These are phyloP conservation scores for Fragaria iinumae DNA, from an alignment of 306 rosid species.

Conservation along the genomic window DNA sequence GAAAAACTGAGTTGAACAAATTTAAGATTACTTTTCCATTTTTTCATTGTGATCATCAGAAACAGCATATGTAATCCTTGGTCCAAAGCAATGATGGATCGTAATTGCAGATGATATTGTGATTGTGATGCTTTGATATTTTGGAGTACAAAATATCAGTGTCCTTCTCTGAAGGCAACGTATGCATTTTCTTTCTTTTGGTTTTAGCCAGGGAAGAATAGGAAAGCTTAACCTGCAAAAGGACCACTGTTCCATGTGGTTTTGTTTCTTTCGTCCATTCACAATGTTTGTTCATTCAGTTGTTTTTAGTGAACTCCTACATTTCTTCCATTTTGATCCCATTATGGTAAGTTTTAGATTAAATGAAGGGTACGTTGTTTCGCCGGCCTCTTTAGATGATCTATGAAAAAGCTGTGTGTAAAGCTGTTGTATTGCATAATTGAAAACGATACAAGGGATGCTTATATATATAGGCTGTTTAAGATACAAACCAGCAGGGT, in stretches of 20 bases:
- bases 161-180: slow-evolving; percentile 27
- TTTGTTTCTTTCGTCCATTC: slow-evolving; percentile 18
- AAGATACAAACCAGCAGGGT: no score
- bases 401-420: no score
- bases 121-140: slow-evolving; percentile 18
- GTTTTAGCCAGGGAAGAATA: not conserved
- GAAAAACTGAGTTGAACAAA: not conserved
- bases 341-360: no score
- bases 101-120: slow-evolving; percentile 15
- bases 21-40: not conserved
- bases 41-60: not conserved
- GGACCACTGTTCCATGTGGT: slow-evolving; percentile 33
- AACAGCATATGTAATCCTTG: not conserved
- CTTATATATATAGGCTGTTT: no score
- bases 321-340: not conserved
- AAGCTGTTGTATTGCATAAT: no score
- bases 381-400: no score
- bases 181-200: not conserved
- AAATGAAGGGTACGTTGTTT: no score
- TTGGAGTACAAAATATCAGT: slow-evolving; percentile 30
- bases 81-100: not conserved
- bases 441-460: no score
- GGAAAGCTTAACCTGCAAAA: slow-evolving; percentile 6
- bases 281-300: not conserved
- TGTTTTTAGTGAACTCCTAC: not conserved